Evolutionary conservation across 345 rosid species (phyloP).

Genomic region (Geranium brycei): DNA sequence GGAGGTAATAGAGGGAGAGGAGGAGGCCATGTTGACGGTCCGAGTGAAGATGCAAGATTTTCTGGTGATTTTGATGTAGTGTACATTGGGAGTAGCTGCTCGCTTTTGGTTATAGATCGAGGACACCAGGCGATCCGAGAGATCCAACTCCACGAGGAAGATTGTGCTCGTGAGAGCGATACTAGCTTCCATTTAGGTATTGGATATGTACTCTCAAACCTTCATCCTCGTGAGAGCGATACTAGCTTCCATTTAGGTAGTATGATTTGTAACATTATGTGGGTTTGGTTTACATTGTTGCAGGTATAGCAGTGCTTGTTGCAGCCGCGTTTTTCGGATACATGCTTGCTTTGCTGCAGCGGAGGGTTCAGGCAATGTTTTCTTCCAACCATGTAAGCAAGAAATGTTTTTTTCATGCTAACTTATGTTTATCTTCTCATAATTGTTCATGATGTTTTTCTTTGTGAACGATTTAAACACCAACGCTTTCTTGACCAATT

Average conservation of each 20-base stretch:
- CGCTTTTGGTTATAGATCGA: conserved; percentile 73
- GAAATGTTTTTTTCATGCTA: no score
- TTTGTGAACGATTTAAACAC: no score
- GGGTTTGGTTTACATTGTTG: conserved; percentile 1
- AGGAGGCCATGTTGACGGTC: conserved; percentile 64
- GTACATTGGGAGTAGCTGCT: conserved; percentile 63
- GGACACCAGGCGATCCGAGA: conserved; percentile 82
- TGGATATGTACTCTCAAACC: not conserved
- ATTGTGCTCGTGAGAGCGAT: conserved; percentile 52
- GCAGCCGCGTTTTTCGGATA: conserved; percentile 78
- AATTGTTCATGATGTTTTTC: not conserved
- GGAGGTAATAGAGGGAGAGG: conserved; percentile 66
- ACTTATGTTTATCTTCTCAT: no score
- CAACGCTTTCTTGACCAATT: no score
- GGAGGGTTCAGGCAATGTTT: conserved; percentile 45
- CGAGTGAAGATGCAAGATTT: conserved; percentile 71
- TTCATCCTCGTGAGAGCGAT: not conserved
- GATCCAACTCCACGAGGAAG: conserved; percentile 66
- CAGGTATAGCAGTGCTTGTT: conserved; percentile 65
- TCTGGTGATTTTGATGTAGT: conserved; percentile 78
- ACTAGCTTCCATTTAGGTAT: conserved; percentile 57
- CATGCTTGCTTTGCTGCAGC: conserved; percentile 78
- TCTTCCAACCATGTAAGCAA: conserved; percentile 45
- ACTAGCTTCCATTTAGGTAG: no score
- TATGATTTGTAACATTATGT: not conserved